Conservation (phyloP, 2,329 filamentous ascomycete genomes). For the Fusarium sp. region DNA sequence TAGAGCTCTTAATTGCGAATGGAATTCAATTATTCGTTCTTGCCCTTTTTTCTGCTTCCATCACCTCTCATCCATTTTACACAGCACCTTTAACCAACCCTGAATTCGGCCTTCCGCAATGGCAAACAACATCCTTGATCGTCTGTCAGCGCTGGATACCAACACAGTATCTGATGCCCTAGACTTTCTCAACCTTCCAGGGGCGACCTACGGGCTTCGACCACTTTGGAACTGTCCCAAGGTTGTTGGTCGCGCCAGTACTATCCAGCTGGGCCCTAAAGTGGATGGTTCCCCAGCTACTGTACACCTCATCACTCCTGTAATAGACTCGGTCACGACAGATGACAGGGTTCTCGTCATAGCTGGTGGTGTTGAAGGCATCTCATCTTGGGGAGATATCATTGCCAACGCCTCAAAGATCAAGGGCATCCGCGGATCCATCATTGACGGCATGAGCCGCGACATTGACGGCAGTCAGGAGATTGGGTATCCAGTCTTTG, state of each 20-base stretch:
- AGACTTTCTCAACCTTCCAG: background rate
- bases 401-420: background rate
- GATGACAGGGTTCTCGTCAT: background rate
- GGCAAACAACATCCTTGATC: background rate
- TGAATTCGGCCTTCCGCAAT: background rate
- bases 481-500: background rate
- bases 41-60: too few relatives aligned
- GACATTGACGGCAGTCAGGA: slow-evolving; percentile 1
- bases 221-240: background rate
- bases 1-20: too few relatives aligned
- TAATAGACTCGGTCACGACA: background rate
- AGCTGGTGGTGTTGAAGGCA: background rate
- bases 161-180: slow-evolving; percentile 1
- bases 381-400: slow-evolving; percentile 4
- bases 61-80: too few relatives aligned
- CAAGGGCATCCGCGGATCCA: background rate
- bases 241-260: background rate
- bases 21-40: too few relatives aligned
- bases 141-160: background rate
- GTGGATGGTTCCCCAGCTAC: background rate
- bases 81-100: too few relatives aligned
- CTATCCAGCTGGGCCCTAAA: background rate
- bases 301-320: background rate
- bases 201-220: background rate
- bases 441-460: background rate